A percentile compares a stretch with the other conserved stretches of the same genome.
phyloP scores from a whole-genome alignment of 2,329 filamentous ascomycete species.

The Verticillium zaregamsianum region DNA sequence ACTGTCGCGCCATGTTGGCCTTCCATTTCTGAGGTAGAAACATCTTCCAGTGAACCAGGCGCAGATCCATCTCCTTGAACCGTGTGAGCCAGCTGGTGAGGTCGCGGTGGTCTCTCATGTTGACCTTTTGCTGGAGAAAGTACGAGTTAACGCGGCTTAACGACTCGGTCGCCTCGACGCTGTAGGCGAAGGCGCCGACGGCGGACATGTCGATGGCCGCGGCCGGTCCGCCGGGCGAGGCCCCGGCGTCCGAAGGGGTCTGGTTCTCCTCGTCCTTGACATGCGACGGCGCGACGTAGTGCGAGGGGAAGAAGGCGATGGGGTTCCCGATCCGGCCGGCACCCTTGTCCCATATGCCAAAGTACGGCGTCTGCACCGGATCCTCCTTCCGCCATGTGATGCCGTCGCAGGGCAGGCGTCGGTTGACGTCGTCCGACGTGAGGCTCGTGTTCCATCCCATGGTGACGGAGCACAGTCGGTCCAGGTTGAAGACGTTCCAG shows the following conservation, averaged over 20 bases:
- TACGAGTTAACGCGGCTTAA: slow-evolving; percentile 34
- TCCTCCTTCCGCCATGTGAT: slow-evolving; percentile 30
- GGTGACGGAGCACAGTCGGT: slow-evolving; percentile 15
- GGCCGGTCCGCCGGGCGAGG: slow-evolving; percentile 4
- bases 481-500: slow-evolving; percentile 26
- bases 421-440: slow-evolving; percentile 23
- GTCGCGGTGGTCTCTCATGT: slow-evolving; percentile 28
- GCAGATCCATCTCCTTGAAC: slow-evolving; percentile 40
- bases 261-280: slow-evolving; percentile 6
- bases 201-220: slow-evolving; percentile 26
- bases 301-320: slow-evolving; percentile 21
- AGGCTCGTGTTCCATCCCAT: slow-evolving; percentile 26
- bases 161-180: slow-evolving; percentile 38
- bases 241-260: not conserved
- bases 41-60: slow-evolving; percentile 37
- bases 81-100: slow-evolving; percentile 34
- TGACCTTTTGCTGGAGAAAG: slow-evolving; percentile 35
- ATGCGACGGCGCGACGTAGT: slow-evolving; percentile 5
- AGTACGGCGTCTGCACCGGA: slow-evolving; percentile 30
- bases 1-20: slow-evolving; percentile 23
- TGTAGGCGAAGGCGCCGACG: slow-evolving; percentile 37
- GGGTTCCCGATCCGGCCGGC: slow-evolving; percentile 26
- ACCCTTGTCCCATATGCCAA: slow-evolving; percentile 35
- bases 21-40: slow-evolving; percentile 34
- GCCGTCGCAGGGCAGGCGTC: slow-evolving; percentile 28